Evolutionary conservation across 2,329 filamentous ascomycete genomes (phyloP), one percentile per base, ranked within the genome.

Genomic region (Tolypocladium cylindrosporum): DNA sequence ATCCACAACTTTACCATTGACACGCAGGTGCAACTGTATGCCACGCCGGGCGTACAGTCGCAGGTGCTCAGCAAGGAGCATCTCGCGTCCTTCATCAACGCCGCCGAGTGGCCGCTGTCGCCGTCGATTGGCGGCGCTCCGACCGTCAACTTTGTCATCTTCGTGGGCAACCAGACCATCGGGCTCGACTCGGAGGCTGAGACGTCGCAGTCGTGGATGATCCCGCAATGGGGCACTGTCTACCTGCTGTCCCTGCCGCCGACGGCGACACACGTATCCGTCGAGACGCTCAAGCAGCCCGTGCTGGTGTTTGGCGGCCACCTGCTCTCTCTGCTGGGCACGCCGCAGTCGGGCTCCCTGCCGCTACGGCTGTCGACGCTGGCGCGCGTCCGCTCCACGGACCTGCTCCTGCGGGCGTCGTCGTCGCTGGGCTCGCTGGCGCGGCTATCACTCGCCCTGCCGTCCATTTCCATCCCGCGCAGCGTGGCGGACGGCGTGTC

Each of bases 1-100:
- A 95, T 97, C 63, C 94, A 92, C 76, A 93, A 95, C 70, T 97
- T 99, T 68, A 96, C 92, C 16, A 87, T 97, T 55, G 92, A 97
- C 69, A 96, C 91, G 0, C 94, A 99, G 73, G 89, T 99, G 3
- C 94, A 99, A 73, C 81, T 97, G 0, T 97, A 96, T 69, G 93
- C 94, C n/a, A 75, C 78, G 1, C 82, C 84, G 0, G 82, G 85
- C n/a, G 81, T 84, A 1, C 79, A 83, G 65, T 79, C 79, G 19
- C 75, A 86, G 31, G 80, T 88, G 0, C 76, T 99, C 41, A 86
- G 83, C 66, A 92, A 91, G 69, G 89, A 96, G 65, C 91, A 96
- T 66, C 79, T 99, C 1, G 91, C 90, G 42, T 92, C 90, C 1
- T 99, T 99, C 68, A 91, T 99, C 72, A 99, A 99, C 67, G 92